Base-by-base conservation (phyloP, 1,284 basidiomycete genomes). In the Anthracocystis panici-leucophaei region DNA sequence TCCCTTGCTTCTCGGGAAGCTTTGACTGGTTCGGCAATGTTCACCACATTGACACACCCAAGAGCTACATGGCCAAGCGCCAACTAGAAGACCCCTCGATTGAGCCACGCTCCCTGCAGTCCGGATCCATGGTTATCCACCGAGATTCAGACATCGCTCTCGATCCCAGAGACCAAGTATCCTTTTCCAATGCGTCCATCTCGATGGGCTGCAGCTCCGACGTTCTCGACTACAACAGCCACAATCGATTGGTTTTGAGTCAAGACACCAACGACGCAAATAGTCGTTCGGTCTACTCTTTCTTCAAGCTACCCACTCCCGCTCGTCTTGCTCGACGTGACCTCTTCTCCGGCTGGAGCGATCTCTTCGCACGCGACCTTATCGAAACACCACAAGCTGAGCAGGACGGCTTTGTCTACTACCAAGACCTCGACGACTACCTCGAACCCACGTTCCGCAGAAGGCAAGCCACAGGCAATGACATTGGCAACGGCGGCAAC, bases 401-500 rank as follows among this genome's bases (percentile, higher is more conserved):
- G 12, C 38, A 55, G 16, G 73, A 71, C 25, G 65, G 12, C 29
- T 76, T 66, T 42, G 44, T 65, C 42, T 77, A 77, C 63, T 61
- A 63, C 48, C 41, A 67, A 25, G 65, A 58, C n/a, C 31, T 75
- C 2, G 65, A 65, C 31, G 69, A 72, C 63, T 72, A 73, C 31
- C 66, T 77, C 25, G 56, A 65, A 31, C 69, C 75, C 20, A 64
- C 66, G 6, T 73, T 73, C 46, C 52, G 61, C 27, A 69, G 57
- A 25, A 66, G 77, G 31, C 78, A 81, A 55, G 66, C 63, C 7
- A 74, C 72, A 0, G 70, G 72, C 58, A 90, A 91, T 78, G 91
- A 92, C 90, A 83, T 90, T 60, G 93, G 96, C 7, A 91, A 93
- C 84, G 90, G 93, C 86, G 90, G 90, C 85, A 89, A 88, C 81